A percentile compares a stretch with the other conserved stretches of the same genome.
Conservation (phyloP, 225 moss, liverwort and hornwort species). For the Straminergon stramineum region DNA sequence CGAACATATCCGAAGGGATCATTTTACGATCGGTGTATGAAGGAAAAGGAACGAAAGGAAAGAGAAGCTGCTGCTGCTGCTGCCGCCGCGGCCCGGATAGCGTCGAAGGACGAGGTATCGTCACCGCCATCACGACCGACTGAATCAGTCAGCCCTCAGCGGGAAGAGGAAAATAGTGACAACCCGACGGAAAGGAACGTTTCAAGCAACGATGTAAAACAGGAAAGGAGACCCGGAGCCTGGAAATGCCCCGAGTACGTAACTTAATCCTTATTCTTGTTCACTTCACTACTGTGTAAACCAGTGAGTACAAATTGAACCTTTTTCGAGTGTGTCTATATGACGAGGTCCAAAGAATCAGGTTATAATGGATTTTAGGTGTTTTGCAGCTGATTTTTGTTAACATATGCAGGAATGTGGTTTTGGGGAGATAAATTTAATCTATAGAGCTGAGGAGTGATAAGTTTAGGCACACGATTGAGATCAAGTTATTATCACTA, state of each 20-base stretch:
- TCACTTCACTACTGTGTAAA: not conserved
- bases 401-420: not conserved
- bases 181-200: not conserved
- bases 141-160: not conserved
- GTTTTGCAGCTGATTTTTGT: not conserved
- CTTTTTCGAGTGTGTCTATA: not conserved
- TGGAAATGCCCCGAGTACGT: constrained; percentile 45
- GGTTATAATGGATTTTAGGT: not conserved
- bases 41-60: constrained; percentile 35
- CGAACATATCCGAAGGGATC: constrained; percentile 51
- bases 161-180: not conserved
- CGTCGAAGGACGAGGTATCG: not conserved
- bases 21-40: constrained; percentile 48
- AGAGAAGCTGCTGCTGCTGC: constrained; percentile 27
- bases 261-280: not conserved
- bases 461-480: not conserved
- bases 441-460: not conserved
- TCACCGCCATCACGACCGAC: not conserved
- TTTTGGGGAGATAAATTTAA: not conserved
- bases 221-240: constrained; percentile 22
- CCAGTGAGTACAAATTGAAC: not conserved
- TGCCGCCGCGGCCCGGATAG: not conserved
- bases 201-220: constrained; percentile 1
- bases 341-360: not conserved
- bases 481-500: not conserved